Conservation (phyloP, 257 asterid genomes). For the Gardenia jasminoides region DNA sequence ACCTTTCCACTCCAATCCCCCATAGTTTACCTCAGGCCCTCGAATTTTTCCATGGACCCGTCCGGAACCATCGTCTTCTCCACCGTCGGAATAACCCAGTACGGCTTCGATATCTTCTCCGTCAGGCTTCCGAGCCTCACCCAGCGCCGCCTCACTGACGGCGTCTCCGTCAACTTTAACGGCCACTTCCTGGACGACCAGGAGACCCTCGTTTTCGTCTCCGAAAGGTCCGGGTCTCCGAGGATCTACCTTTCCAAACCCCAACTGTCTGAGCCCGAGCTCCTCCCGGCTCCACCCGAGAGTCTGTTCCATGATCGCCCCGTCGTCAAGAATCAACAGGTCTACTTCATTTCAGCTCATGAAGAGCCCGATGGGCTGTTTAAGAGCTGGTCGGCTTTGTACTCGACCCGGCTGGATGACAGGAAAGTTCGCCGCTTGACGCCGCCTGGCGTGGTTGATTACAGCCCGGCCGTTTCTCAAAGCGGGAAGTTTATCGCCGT, state of each 20-base stretch:
- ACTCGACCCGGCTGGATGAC: conserved; percentile 28
- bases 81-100: conserved; percentile 55
- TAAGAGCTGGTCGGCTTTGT: conserved; percentile 66
- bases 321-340: conserved; percentile 30
- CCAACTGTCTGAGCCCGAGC: conserved; percentile 23
- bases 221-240: conserved; percentile 67
- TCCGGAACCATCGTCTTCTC: conserved; percentile 65
- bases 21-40: too few relatives aligned
- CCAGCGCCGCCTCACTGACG: conserved; percentile 67
- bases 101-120: conserved; percentile 80
- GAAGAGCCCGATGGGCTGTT: conserved; percentile 46
- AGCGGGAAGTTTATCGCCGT: conserved; percentile 70
- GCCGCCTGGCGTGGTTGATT: conserved; percentile 59
- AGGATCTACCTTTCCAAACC: conserved; percentile 41
- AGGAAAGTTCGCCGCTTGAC: conserved; percentile 40
- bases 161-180: conserved; percentile 58
- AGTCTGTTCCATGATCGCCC: conserved; percentile 79
- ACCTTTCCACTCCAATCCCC: too few relatives aligned
- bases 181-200: conserved; percentile 58
- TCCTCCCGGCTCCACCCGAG: conserved; percentile 34
- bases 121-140: conserved; percentile 34
- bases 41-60: conserved; percentile 41
- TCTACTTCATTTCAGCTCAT: conserved; percentile 68
- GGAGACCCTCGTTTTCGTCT: conserved; percentile 44
- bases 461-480: conserved; percentile 61